Percentiles rank a stretch among this genome's conserved stretches.
phyloP scores from a whole-genome alignment of 2,329 filamentous ascomycete species.

The Geosmithia putterillii region DNA sequence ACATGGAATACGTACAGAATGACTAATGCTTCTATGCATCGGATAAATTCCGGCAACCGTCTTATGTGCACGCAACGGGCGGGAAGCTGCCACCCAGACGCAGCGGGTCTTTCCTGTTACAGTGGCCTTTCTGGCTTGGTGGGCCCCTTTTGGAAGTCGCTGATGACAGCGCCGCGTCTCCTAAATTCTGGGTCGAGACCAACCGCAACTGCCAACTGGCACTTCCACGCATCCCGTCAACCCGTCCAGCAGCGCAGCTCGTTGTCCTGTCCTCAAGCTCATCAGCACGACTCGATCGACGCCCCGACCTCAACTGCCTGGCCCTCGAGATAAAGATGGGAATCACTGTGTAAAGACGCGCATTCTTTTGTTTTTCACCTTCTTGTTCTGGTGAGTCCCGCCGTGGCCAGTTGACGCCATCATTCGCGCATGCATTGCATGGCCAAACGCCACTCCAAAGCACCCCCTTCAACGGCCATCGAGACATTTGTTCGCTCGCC shows the following conservation, averaged over 20 bases:
- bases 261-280: no score
- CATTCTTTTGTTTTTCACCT: neutral
- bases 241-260: neutral
- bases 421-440: neutral
- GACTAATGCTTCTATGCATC: no score
- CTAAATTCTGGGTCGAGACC: slow-evolving; percentile 1
- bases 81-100: no score
- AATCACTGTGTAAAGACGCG: neutral
- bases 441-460: neutral
- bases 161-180: slow-evolving; percentile 2
- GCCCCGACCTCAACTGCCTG: neutral
- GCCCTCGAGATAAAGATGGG: neutral
- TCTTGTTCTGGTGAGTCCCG: neutral
- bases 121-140: no score
- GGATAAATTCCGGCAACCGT: neutral
- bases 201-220: slow-evolving; percentile 1
- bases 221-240: neutral
- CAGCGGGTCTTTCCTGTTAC: no score
- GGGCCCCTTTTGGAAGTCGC: no score
- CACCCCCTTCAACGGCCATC: no score
- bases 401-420: neutral
- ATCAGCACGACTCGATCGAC: no score
- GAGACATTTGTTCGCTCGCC: neutral
- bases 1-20: neutral
- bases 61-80: no score